phyloP scores from a whole-genome alignment of 768 basidiomycete species.

The Imleria badia region DNA sequence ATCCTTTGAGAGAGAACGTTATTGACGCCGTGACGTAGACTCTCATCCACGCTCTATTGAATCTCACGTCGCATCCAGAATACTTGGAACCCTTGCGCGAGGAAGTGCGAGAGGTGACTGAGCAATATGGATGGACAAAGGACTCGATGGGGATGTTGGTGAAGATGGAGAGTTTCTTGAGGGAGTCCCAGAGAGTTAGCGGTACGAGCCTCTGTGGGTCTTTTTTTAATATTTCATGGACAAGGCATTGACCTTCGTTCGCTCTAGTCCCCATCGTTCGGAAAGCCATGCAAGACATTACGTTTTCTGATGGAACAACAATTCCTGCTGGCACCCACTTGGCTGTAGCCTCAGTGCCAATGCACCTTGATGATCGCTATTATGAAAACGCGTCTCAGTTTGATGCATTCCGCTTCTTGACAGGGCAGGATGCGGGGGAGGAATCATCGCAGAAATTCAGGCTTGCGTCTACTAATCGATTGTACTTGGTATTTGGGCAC shows the following conservation, averaged over 20 bases:
- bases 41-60: constrained; percentile 38
- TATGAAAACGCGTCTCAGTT: constrained; percentile 46
- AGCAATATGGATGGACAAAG: constrained; percentile 35
- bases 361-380: constrained; percentile 40
- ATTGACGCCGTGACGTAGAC: constrained; percentile 24
- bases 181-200: constrained; percentile 39
- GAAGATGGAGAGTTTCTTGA: constrained; percentile 45
- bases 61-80: constrained; percentile 41
- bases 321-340: constrained; percentile 41
- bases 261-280: constrained; percentile 31
- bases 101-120: constrained; percentile 36
- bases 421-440: constrained; percentile 24
- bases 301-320: constrained; percentile 35
- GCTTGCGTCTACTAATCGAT: constrained; percentile 29
- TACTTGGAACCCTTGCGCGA: constrained; percentile 40
- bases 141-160: constrained; percentile 33
- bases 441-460: constrained; percentile 27
- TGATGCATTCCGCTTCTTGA: constrained; percentile 41
- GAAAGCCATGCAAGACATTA: constrained; percentile 34
- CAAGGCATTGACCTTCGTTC: constrained; percentile 7
- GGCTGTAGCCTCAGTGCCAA: constrained; percentile 29
- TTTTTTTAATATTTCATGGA: not conserved
- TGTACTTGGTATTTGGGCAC: constrained; percentile 37
- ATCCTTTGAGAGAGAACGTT: not conserved
- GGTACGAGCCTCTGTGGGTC: constrained; percentile 35